Evolutionary conservation across 148 eudicot species (phyloP).

Genomic region (Arctostaphylos glauca): DNA sequence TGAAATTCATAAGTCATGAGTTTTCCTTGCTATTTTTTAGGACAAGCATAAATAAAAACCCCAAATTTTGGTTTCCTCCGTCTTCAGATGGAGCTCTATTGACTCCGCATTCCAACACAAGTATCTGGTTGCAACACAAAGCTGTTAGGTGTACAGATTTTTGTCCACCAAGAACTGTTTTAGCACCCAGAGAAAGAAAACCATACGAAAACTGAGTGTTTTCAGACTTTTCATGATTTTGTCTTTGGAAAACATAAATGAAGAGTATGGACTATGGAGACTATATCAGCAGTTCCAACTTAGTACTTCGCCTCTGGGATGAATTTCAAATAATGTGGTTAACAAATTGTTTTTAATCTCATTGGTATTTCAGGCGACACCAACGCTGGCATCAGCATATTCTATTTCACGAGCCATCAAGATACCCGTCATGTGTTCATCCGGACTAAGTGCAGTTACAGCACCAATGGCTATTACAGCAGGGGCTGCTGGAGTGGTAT

Average conservation of each 20-base stretch:
- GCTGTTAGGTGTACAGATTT: not conserved
- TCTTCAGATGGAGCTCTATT: not conserved
- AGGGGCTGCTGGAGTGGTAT: constrained; percentile 94
- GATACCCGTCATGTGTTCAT: constrained; percentile 87
- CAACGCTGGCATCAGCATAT: constrained; percentile 91
- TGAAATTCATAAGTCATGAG: not conserved
- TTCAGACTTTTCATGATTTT: not conserved
- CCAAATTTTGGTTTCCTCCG: not conserved
- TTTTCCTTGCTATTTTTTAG: not conserved
- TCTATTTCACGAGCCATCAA: constrained; percentile 77
- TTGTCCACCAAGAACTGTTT: not conserved
- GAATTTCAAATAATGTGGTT: not conserved
- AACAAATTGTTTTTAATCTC: not conserved
- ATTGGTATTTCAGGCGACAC: constrained; percentile 51
- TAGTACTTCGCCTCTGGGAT: not conserved
- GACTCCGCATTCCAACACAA: not conserved
- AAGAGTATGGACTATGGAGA: not conserved
- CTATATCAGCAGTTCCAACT: not conserved
- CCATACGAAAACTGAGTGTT: not conserved
- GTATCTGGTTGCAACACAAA: not conserved
- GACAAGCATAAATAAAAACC: too few species aligned
- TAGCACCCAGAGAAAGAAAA: not conserved
- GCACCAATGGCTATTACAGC: constrained; percentile 90
- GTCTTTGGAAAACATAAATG: not conserved
- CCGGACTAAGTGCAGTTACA: constrained; percentile 83